Base-by-base conservation (phyloP, 1,284 basidiomycete genomes). In the Violaceomyces palustris region DNA sequence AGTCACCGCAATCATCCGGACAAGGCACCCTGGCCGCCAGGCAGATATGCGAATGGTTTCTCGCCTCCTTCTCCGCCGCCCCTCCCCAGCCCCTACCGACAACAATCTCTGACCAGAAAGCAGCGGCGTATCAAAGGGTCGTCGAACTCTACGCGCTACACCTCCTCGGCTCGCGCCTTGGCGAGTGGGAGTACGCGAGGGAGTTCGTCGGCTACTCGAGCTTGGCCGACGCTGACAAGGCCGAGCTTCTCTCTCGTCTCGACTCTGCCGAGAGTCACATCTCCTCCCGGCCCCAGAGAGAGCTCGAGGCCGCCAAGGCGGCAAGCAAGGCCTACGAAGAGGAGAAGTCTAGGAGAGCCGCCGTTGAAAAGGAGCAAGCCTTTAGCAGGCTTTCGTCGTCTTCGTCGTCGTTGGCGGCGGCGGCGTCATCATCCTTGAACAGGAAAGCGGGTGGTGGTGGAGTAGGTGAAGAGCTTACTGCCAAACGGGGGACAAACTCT, bases 131-230 rank as follows among this genome's bases (percentile, higher is more conserved):
- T 39, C 48, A 59, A 21, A 56, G 53, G 35, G 50, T 65, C 19
- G 42, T 67, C 2, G 60, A 46, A 1, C 44, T 67, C 6, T 67
- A 67, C 39, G 44, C 59, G 22, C 27, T 67, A 14, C 60, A 67
- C 21, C 50, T 67, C 10, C 45, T 67, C 2, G 64, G 56, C 10
- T 35, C 49, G 15, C 46, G 57, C 7, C 34, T 51, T 6, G 53
- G 42, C 34, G 62, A 67, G n/a, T 67, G 64, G 64, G 56, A 64
- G 25, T 63, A 64, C 22, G 64, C 64, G 3, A 46, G 49, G 4
- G 54, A 62, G 17, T 58, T 64, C 29, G 53, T 65, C 3, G 60
- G 55, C 19, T 63, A 67, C 39, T 54, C 52, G 31, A 49, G 49
- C 28, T 38, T 67, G 38, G 37, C 53, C 9, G 56, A 61, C n/a